phyloP scores from a whole-genome alignment of 768 basidiomycete genomes.

The Termitomyces eurrhizus region DNA sequence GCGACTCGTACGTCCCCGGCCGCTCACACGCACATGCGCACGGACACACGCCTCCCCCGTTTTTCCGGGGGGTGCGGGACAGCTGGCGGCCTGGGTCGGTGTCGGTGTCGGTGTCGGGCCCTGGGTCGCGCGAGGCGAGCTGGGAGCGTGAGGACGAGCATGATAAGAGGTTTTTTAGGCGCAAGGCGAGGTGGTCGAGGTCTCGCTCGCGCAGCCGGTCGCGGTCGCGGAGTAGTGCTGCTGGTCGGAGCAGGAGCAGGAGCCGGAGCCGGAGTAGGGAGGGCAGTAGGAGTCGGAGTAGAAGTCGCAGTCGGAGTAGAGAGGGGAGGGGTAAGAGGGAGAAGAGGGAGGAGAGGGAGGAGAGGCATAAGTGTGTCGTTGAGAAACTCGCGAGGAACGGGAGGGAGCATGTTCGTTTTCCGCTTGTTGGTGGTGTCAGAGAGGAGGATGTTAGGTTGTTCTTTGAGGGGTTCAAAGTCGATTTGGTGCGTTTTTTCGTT shows the following conservation, averaged over 20 bases:
- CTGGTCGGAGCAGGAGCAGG: conserved; percentile 15
- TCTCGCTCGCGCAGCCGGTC: not conserved
- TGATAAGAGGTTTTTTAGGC: not conserved
- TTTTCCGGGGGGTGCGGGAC: not conserved
- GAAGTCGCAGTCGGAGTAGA: conserved; percentile 7
- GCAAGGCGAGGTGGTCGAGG: conserved; percentile 14
- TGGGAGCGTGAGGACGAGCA: no score
- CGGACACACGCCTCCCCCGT: not conserved
- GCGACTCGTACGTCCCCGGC: not conserved
- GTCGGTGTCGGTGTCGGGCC: no score
- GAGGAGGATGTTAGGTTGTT: conserved; percentile 69
- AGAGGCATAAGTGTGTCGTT: conserved; percentile 36
- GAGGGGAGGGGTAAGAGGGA: conserved; percentile 15
- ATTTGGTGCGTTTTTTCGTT: conserved; percentile 50
- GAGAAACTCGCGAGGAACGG: conserved; percentile 58
- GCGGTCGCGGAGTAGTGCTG: conserved; percentile 3
- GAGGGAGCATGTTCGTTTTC: conserved; percentile 61
- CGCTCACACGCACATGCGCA: not conserved
- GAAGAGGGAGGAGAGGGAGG: conserved; percentile 28
- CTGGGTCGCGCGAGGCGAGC: no score
- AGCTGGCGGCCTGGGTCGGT: not conserved
- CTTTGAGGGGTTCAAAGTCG: conserved; percentile 67
- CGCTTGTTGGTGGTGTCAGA: conserved; percentile 34
- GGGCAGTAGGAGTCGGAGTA: conserved; percentile 1
- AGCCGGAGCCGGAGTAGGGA: conserved; percentile 4